phyloP scores from a whole-genome alignment of 345 rosid genomes.

The Microthlaspi erraticum region DNA sequence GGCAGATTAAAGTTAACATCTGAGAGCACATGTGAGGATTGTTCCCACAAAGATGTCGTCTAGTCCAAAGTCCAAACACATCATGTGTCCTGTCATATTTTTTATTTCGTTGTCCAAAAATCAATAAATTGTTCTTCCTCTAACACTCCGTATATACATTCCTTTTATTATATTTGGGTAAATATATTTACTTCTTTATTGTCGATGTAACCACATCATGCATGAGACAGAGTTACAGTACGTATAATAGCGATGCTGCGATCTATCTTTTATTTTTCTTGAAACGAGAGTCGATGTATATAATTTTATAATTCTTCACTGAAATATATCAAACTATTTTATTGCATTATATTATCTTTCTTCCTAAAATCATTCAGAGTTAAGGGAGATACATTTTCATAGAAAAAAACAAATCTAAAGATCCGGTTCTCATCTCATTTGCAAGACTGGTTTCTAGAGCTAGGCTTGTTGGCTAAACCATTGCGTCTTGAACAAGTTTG shows the following conservation, averaged over 20 bases:
- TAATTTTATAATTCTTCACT: too few relatives aligned
- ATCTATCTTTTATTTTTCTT: constrained; percentile 9
- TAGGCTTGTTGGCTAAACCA: constrained; percentile 33
- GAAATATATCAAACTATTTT: too few relatives aligned
- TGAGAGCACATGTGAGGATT: constrained; percentile 38
- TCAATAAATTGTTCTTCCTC: constrained; percentile 8
- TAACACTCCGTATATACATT: neutral
- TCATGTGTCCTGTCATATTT: constrained; percentile 37
- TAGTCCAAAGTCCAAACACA: constrained; percentile 33
- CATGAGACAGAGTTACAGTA: constrained; percentile 12
- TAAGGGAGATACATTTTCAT: neutral
- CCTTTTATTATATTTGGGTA: neutral
- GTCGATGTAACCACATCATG: constrained; percentile 19
- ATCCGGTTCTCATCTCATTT: constrained; percentile 10
- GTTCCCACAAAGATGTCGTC: constrained; percentile 41
- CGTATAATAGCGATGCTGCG: constrained; percentile 1
- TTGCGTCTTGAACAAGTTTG: constrained; percentile 58
- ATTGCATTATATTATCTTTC: neutral
- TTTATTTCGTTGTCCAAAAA: neutral
- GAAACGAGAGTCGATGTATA: neutral
- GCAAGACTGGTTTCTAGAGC: neutral
- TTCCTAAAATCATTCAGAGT: neutral
- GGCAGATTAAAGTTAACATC: constrained; percentile 18
- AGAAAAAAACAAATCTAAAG: constrained; percentile 18
- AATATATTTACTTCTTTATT: constrained; percentile 2